These are phyloP conservation scores for Aquilaria yunnanensis DNA, from an alignment of 345 rosid genomes.

Conservation along the genomic window DNA sequence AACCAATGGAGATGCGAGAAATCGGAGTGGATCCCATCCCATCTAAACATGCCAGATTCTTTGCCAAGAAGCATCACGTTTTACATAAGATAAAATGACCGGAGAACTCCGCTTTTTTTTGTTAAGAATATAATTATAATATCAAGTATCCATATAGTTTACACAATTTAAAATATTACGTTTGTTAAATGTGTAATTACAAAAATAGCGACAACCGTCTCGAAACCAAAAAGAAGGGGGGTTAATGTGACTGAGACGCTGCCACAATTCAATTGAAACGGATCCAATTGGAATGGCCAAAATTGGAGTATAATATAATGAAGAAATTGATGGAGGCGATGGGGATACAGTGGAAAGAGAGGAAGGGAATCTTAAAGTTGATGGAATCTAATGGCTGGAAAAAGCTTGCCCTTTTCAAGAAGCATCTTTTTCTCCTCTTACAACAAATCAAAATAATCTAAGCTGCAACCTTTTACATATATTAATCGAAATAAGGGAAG, in stretches of 20 bases:
- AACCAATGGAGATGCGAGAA: conserved; percentile 41
- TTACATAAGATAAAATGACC: not conserved
- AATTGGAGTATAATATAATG: too few species aligned
- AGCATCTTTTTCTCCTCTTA: conserved; percentile 2
- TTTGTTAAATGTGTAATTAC: not conserved
- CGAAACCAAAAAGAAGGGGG: too few species aligned
- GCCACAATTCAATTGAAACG: too few species aligned
- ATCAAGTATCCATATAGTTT: not conserved
- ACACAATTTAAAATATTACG: not conserved
- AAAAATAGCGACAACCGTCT: too few species aligned
- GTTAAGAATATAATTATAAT: too few species aligned
- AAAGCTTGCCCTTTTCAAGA: conserved; percentile 23
- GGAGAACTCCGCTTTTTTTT: too few species aligned
- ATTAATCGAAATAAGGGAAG: too few species aligned
- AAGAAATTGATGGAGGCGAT: too few species aligned
- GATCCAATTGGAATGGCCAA: too few species aligned
- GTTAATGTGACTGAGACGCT: too few species aligned
- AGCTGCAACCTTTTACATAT: too few species aligned
- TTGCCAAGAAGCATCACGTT: conserved; percentile 2
- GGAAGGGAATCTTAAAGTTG: conserved; percentile 27
- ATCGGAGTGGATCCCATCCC: conserved; percentile 29
- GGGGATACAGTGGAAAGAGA: not conserved
- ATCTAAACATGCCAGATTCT: not conserved
- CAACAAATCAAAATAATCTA: not conserved
- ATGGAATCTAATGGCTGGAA: conserved; percentile 46